Evolutionary conservation across 2,329 filamentous ascomycete genomes (phyloP), one percentile per base, ranked within the genome.

Genomic region (Pestalotiopsis sp.): DNA sequence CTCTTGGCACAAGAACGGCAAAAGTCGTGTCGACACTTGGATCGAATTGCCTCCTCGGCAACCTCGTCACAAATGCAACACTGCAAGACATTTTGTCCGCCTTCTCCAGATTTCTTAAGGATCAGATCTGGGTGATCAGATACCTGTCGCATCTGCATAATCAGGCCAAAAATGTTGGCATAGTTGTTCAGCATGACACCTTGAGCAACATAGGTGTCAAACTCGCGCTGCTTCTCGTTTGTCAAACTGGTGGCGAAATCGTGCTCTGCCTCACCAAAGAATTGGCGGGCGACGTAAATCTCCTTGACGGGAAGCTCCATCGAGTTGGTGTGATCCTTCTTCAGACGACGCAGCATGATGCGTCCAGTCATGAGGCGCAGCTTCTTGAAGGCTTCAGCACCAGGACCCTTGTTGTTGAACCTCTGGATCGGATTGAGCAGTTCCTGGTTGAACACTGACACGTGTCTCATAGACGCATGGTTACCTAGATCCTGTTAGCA

Each of bases 81-180:
- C 56, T 97, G 90, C 44, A 97, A 83, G 13, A 97, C 86, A 71
- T 98, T 98, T 79, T 97, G 94, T 2, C 94, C 94, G 65, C 92
- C 93, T 72, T 94, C 90, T 2, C 87, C 88, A 70, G 95, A 89
- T 81, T 96, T 98, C 82, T 95, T 97, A 70, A 98, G 81, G 62
- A 99, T 92, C 44, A 99, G 81, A 80, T 99, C 96, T 0, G 96
- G 96, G 77, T 99, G 96, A 72, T 99, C 96, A 7, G 96, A 94
- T 30, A 98, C 93, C 81, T 99, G 96, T 66, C 96, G 92, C 95
- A 99, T 98, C 79, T 97, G 94, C 94, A 98, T 98, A 76, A 99
- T 98, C 66, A 99, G 86, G 76, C 94, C 95, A 75, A 99, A 99
- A 71, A 99, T 98, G 78, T 99, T 99, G 82, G 96, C 96, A 73